Percentiles rank a stretch among this genome's conserved stretches.
phyloP scores from a whole-genome alignment of 805 yeast genomes.

The Aciculoconidium aculeatum region DNA sequence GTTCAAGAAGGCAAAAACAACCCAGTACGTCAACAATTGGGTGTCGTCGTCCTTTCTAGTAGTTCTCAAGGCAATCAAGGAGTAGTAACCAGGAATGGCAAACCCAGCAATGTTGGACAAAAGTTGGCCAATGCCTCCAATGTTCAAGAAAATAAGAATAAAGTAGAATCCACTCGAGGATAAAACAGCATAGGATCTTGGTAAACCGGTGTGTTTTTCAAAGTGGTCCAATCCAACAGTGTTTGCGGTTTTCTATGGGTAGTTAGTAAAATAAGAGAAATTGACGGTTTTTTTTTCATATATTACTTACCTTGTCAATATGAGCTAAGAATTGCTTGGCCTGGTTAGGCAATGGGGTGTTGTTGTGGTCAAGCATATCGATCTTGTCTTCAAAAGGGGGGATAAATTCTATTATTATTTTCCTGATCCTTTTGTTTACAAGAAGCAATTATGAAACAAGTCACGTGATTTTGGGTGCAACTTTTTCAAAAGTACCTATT shows the following conservation, averaged over 20 bases:
- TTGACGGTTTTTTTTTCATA: too few relatives aligned
- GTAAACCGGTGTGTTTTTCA: constrained; percentile 46
- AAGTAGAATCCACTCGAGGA: constrained; percentile 64
- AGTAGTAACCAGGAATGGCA: constrained; percentile 82
- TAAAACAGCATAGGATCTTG: constrained; percentile 80
- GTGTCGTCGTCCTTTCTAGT: constrained; percentile 69
- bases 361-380: constrained; percentile 12
- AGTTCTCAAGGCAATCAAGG: constrained; percentile 79
- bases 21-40: constrained; percentile 92
- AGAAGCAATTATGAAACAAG: too few relatives aligned
- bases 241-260: constrained; percentile 25
- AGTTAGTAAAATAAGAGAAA: constrained; percentile 12
- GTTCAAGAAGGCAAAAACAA: constrained; percentile 88
- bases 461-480: too few relatives aligned
- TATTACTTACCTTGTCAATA: constrained; percentile 44
- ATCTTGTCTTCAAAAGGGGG: constrained; percentile 1
- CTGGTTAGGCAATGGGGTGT: constrained; percentile 43
- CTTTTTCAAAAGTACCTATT: too few relatives aligned
- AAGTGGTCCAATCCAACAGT: constrained; percentile 28
- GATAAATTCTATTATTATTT: too few relatives aligned
- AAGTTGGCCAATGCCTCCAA: constrained; percentile 94
- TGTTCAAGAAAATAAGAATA: constrained; percentile 74
- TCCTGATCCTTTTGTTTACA: too few relatives aligned
- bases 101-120: constrained; percentile 90
- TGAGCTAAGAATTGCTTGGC: constrained; percentile 41